phyloP scores from a whole-genome alignment of 164 flowering plant species.

The Euptelea pleiosperma region DNA sequence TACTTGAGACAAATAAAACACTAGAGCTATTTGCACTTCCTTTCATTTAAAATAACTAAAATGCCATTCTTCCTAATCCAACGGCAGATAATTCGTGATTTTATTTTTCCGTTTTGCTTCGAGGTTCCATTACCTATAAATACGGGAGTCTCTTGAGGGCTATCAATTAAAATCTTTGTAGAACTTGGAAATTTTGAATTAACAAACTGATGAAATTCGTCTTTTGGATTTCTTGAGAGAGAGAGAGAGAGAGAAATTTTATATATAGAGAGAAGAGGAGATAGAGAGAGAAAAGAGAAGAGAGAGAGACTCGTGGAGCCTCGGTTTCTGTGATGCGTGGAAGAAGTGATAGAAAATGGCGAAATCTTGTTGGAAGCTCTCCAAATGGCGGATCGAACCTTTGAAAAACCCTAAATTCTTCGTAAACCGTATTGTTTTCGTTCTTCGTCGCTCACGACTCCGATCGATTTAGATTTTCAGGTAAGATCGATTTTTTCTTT shows the following conservation, averaged over 20 bases:
- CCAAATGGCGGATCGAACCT: conserved; percentile 18
- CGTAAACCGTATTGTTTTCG: neutral
- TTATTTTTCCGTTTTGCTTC: too few species aligned
- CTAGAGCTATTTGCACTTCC: too few species aligned
- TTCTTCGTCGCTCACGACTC: neutral
- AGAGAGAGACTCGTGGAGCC: conserved; percentile 43
- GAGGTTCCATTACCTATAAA: too few species aligned
- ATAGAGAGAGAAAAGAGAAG: conserved; percentile 5
- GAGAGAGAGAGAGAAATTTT: neutral
- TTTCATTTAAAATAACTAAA: too few species aligned
- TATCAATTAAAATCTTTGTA: neutral
- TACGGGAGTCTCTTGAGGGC: too few species aligned
- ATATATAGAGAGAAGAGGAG: conserved; percentile 4
- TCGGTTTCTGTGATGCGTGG: conserved; percentile 42
- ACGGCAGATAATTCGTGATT: too few species aligned
- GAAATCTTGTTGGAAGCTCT: conserved; percentile 22
- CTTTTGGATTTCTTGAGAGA: conserved; percentile 7
- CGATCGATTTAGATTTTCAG: conserved; percentile 8
- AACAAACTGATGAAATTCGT: neutral
- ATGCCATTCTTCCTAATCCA: too few species aligned
- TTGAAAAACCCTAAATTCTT: conserved; percentile 16
- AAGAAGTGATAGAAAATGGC: conserved; percentile 32
- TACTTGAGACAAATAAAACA: too few species aligned
- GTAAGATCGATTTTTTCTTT: neutral
- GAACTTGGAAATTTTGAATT: neutral